Conservation (phyloP, 768 basidiomycete species). For the Boletus huronensis region DNA sequence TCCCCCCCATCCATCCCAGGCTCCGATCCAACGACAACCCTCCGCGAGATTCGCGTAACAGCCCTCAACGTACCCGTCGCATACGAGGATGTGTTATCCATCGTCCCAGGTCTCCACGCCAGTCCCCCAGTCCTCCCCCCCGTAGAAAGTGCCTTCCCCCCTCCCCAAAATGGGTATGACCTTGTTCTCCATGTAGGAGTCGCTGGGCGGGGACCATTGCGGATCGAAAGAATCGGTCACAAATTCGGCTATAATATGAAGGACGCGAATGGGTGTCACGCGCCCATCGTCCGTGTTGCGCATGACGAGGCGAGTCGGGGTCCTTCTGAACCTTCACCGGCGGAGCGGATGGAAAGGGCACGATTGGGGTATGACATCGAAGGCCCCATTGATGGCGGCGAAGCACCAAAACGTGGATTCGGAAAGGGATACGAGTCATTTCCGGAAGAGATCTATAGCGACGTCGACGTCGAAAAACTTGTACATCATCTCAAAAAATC, state of each 20-base stretch:
- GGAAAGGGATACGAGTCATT: constrained; percentile 37
- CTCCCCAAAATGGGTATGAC: constrained; percentile 53
- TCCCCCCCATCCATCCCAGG: background rate
- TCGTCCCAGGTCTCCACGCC: constrained; percentile 57
- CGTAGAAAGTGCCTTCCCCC: constrained; percentile 36
- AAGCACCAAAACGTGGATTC: constrained; percentile 34
- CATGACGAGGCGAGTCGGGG: constrained; percentile 22
- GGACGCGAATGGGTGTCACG: constrained; percentile 56
- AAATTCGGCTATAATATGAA: constrained; percentile 69
- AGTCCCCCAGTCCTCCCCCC: constrained; percentile 50
- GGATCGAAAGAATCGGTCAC: constrained; percentile 64
- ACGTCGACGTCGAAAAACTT: constrained; percentile 35
- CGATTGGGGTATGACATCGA: constrained; percentile 30
- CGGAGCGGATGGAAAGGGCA: constrained; percentile 28
- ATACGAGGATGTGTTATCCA: constrained; percentile 53
- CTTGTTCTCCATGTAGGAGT: constrained; percentile 71
- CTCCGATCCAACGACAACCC: constrained; percentile 10
- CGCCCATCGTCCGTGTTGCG: constrained; percentile 38
- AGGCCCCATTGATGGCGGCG: constrained; percentile 24
- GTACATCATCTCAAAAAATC: constrained; percentile 34
- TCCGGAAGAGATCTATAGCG: constrained; percentile 35
- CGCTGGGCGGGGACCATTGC: constrained; percentile 57
- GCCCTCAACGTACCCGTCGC: constrained; percentile 54
- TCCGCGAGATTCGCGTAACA: constrained; percentile 56
- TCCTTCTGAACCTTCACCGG: constrained; percentile 23